These are phyloP conservation scores for Cinnamomum chago DNA, from an alignment of 164 flowering plant species.

Conservation along the genomic window DNA sequence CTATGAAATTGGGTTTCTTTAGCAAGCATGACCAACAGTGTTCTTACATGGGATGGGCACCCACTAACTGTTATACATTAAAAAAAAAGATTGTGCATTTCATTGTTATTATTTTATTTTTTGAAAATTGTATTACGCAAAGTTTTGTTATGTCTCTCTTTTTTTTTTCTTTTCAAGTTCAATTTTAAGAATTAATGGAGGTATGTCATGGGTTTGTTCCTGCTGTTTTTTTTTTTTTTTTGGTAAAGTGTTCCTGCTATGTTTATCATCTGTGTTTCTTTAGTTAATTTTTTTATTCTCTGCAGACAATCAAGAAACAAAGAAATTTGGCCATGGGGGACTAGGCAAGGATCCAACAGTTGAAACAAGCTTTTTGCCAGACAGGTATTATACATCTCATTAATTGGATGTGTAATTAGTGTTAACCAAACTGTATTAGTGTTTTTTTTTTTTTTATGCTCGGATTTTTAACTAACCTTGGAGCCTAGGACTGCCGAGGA, in stretches of 20 bases:
- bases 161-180: not conserved
- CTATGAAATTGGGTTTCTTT: not conserved
- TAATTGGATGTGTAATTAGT: conserved; percentile 9
- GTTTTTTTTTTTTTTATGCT: conserved; percentile 8
- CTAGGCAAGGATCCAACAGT: conserved; percentile 96
- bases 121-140: not conserved
- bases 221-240: not conserved
- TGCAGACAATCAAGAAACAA: conserved; percentile 44
- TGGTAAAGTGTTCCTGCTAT: not conserved
- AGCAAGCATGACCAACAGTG: not conserved
- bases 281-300: not conserved
- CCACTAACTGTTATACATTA: not conserved
- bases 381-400: conserved; percentile 55
- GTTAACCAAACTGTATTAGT: not conserved
- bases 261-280: not conserved
- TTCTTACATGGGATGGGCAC: not conserved
- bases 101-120: too few species aligned
- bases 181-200: not conserved
- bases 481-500: conserved; percentile 49
- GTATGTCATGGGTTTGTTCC: not conserved
- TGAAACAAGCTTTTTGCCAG: conserved; percentile 95
- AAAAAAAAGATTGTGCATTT: not conserved
- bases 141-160: not conserved
- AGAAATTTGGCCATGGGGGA: conserved; percentile 40
- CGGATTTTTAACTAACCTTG: conserved; percentile 25